Evolutionary conservation across 2,329 filamentous ascomycete species (phyloP), one percentile per base, ranked within the genome.

Genomic region (Amphichorda felina): DNA sequence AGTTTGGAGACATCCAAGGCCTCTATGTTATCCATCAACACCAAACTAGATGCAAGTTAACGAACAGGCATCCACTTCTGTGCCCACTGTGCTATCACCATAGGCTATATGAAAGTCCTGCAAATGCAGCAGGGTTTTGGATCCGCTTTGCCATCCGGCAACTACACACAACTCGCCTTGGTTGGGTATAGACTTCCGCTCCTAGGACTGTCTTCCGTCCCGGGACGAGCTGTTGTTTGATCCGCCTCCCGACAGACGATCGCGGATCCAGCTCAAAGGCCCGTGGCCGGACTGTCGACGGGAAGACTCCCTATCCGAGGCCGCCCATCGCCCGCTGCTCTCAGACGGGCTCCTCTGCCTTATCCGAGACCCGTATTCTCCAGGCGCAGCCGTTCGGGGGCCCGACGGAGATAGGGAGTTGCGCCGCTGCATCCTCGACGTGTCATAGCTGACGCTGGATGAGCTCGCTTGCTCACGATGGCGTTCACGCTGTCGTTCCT

Each of bases 201-300:
- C 39, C 48, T 53, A 55, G 33, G 45, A 41, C 30, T 47, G 49
- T 33, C 46, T 45, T 38, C 46, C 47, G 17, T 54, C 52, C 15
- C 54, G 49, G 19, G 47, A 45, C 11, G 50, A 43, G 18, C 51
- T 48, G 26, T 46, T 24, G 21, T 24, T 24, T 6, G 21, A 24
- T 24, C 21, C 21, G 10, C 21, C 21, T 24, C 21, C 21, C 21
- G 21, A 10, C 24, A 68, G 63, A 27, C 55, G 56, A 30, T 59
- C 59, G 32, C 64, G 57, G 15, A 69, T 44, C 65, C 65, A 68
- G 38, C 53, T 51, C 2, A 67, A 43, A 22, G 63, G 56, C 3
- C 60, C 56, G 27, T 51, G 46, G 4, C 52, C 50, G n/a, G 55
- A 50, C 21, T 45, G 43, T 19, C 50, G 47, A n/a, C 53, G 49